Evolutionary conservation across 345 rosid genomes (phyloP), one percentile per base, ranked within the genome.

Genomic region (Citrus inodora): DNA sequence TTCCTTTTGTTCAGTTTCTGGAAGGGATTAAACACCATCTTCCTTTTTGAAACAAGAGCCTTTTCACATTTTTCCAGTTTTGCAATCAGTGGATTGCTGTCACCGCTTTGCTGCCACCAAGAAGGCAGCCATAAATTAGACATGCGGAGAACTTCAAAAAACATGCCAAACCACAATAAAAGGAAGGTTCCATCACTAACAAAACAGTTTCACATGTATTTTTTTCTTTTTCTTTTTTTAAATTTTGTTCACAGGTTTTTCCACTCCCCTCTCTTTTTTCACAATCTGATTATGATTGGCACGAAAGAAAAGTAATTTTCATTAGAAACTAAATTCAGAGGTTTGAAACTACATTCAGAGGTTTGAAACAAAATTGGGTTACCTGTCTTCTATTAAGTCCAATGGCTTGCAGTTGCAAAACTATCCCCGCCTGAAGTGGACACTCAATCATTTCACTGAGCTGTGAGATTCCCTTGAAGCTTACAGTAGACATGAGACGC

Each of bases 1-100:
- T 91, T 94, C 10, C 79, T 35, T 0, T 73, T 72, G 53, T 83
- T 88, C 62, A 92, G 80, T 58, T 86, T 86, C 80, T 73, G 81
- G 11, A 37, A 40, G 4, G 75, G 79, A 73, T 87, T 81, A 76
- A 70, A 42, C n/a, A 21, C 70, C 37, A 11, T 64, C 62, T 76
- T 77, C 80, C 81, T 87, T 21, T 42, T 66, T 1, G 4, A 27
- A 24, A 51, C 53, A 28, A 66, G 27, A 2, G 33, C 28, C 68
- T 40, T 40, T 75, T 87, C 85, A 28, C 83, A 68, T 56, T 62
- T 42, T 37, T 74, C 76, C 87, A 87, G 68, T 66, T 79, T 28
- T 1, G 0, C 0, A n/a, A 85, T 68, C 80, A 87, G 74, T 14
- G 11, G 35, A 24, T 38, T 22, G 30, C 73, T 14, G 64, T 48